Conservation (phyloP, 257 asterid genomes). For the Linaria vulgaris region DNA sequence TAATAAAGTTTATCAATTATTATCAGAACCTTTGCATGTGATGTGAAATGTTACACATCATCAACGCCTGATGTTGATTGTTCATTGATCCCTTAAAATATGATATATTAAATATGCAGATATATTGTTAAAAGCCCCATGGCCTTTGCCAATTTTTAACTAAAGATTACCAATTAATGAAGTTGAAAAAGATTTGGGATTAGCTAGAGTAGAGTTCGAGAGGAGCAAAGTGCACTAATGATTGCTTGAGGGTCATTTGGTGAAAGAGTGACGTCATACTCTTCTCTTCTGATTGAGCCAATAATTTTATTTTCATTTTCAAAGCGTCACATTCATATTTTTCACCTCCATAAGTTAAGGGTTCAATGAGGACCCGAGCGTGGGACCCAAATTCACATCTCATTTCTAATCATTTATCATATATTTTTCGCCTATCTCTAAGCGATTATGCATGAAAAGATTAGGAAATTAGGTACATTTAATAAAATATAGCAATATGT, state of each 20-base stretch:
- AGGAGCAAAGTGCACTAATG: not conserved
- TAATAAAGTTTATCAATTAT: not conserved
- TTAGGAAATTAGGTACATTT: not conserved
- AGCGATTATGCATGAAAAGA: too few relatives aligned
- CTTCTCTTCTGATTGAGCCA: slow-evolving; percentile 27
- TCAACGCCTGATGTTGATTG: not conserved
- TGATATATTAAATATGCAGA: not conserved
- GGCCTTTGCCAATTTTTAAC: slow-evolving; percentile 7
- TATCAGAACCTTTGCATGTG: not conserved
- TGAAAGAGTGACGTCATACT: slow-evolving; percentile 55
- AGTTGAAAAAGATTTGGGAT: slow-evolving; percentile 18
- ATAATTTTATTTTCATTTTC: slow-evolving; percentile 24
- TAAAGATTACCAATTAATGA: not conserved
- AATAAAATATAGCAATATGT: too few relatives aligned
- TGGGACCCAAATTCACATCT: slow-evolving; percentile 29
- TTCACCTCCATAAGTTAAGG: slow-evolving; percentile 39
- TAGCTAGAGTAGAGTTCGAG: slow-evolving; percentile 14
- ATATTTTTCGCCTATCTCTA: slow-evolving; percentile 19
- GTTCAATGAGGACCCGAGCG: slow-evolving; percentile 15
- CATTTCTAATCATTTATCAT: slow-evolving; percentile 24
- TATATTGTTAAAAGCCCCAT: not conserved
- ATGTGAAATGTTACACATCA: slow-evolving; percentile 23
- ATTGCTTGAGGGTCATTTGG: slow-evolving; percentile 32
- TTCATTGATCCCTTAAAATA: not conserved
- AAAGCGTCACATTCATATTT: slow-evolving; percentile 25